Evolutionary conservation across 495 filamentous ascomycete genomes (phyloP).

Genomic region (Collariella sp.): DNA sequence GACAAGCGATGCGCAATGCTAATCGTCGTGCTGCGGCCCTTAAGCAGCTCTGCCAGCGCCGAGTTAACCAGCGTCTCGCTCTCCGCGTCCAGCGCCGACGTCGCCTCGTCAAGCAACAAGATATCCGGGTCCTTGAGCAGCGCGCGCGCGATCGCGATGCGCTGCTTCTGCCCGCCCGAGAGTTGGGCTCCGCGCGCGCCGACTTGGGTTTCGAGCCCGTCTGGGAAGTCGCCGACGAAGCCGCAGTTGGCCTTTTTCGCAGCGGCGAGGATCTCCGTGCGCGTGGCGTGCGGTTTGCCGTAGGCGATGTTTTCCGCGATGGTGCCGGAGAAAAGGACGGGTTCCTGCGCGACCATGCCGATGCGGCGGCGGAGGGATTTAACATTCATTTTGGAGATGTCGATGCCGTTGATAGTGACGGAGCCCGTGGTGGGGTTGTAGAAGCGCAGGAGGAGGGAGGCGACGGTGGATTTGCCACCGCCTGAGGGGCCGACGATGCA

Average conservation of each 20-base stretch:
- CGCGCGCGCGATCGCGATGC: constrained; percentile 92
- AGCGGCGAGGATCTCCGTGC: constrained; percentile 73
- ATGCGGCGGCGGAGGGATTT: constrained; percentile 92
- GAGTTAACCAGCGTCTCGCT: constrained; percentile 92
- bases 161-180: constrained; percentile 93
- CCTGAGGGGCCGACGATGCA: constrained; percentile 94
- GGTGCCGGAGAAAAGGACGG: constrained; percentile 88
- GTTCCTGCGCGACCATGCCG: constrained; percentile 90
- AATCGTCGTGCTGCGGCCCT: constrained; percentile 87
- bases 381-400: constrained; percentile 81
- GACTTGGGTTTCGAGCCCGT: constrained; percentile 89
- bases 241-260: constrained; percentile 92
- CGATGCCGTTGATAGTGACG: constrained; percentile 75
- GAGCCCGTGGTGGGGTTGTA: constrained; percentile 72
- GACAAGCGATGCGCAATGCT: constrained; percentile 91
- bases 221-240: constrained; percentile 94
- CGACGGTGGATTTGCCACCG: constrained; percentile 92
- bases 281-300: constrained; percentile 69
- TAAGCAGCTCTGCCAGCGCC: constrained; percentile 70
- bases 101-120: constrained; percentile 90
- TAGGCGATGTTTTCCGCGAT: constrained; percentile 97
- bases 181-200: constrained; percentile 89
- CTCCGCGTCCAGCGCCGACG: constrained; percentile 92
- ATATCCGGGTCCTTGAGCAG: constrained; percentile 95
- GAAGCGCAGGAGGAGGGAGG: constrained; percentile 78